Percentiles rank a stretch among this genome's conserved stretches.
These are phyloP conservation scores for Diaporthe batatas DNA, from an alignment of 2,329 filamentous ascomycete species.

Conservation along the genomic window DNA sequence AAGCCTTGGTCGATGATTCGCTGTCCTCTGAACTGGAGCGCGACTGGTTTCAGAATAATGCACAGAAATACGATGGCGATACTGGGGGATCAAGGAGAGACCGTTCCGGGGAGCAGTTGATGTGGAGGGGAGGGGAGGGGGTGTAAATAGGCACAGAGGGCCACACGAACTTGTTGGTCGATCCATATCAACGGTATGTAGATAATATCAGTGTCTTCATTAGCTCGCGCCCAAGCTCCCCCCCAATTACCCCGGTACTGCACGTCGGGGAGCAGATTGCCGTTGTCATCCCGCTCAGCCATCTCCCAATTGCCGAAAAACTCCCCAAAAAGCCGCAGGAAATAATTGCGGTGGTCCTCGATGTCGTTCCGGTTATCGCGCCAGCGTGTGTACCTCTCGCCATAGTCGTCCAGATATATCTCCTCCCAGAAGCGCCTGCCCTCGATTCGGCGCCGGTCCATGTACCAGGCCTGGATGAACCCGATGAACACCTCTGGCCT, in stretches of 20 bases:
- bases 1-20: constrained; percentile 13
- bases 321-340: too few species aligned
- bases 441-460: background rate
- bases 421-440: background rate
- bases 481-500: background rate
- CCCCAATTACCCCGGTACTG: background rate
- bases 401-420: background rate
- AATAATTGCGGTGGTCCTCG: too few species aligned
- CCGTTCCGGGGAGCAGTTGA: too few species aligned
- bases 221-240: background rate
- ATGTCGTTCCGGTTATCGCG: too few species aligned
- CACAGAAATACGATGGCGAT: accelerated
- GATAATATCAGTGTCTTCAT: background rate
- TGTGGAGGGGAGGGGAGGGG: background rate
- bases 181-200: background rate
- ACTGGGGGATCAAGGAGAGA: background rate
- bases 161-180: background rate
- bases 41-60: background rate
- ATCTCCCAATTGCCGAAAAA: too few species aligned
- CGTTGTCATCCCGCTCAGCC: background rate
- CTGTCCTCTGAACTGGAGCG: background rate
- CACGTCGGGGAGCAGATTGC: background rate
- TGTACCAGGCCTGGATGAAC: background rate
- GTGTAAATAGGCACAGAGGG: too few species aligned
- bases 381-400: background rate